phyloP scores from a whole-genome alignment of 2,329 filamentous ascomycete genomes.

The Furcasterigmium sp. region DNA sequence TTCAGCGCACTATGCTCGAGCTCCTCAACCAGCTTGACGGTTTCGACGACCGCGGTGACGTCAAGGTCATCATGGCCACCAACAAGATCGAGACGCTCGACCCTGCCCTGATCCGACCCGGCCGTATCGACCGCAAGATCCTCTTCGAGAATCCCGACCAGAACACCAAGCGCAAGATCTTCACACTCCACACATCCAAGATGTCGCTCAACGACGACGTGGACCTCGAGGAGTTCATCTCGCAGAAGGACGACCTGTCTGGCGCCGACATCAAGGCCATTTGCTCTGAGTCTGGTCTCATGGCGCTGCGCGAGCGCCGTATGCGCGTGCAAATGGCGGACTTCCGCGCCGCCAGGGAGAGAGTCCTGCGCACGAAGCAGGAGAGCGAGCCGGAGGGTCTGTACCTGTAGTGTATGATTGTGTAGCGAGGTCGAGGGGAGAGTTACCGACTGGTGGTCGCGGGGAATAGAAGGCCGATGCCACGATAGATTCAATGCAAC shows the following conservation, averaged over 20 bases:
- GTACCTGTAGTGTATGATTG: constrained; percentile 69
- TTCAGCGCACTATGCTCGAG: constrained; percentile 98
- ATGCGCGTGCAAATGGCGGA: constrained; percentile 99
- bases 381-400: constrained; percentile 97
- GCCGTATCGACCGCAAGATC: constrained; percentile 98
- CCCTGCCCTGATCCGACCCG: constrained; percentile 90
- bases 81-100: constrained; percentile 99
- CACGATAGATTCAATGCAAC: no score
- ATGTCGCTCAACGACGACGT: constrained; percentile 96
- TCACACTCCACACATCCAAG: constrained; percentile 95
- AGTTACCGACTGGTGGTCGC: no score
- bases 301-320: constrained; percentile 88
- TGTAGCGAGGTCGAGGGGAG: no score
- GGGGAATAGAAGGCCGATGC: no score
- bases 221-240: constrained; percentile 98
- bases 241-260: constrained; percentile 94
- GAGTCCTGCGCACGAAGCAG: constrained; percentile 96
- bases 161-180: constrained; percentile 96
- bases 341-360: constrained; percentile 86
- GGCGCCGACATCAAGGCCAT: constrained; percentile 99
- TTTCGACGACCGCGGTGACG: constrained; percentile 96
- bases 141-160: constrained; percentile 66
- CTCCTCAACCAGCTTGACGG: constrained; percentile 97
- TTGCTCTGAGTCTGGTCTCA: constrained; percentile 91
- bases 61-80: constrained; percentile 99